Evolutionary conservation across 2,329 filamentous ascomycete genomes (phyloP).

Genomic region (Aspergillus versicolor): DNA sequence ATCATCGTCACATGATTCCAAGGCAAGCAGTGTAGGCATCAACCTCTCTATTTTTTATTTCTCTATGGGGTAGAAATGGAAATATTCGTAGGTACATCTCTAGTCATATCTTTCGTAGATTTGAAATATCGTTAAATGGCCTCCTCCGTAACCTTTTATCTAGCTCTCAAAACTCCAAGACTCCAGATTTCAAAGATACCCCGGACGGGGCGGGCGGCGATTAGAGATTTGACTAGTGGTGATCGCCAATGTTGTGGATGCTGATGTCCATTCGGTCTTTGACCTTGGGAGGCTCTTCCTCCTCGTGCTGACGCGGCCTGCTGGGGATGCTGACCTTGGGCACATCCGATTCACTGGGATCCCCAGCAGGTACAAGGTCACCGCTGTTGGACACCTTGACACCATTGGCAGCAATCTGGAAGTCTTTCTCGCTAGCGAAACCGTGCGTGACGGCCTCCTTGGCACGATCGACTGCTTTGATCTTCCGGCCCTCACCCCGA

Average conservation of each 20-base stretch:
- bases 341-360: slow-evolving; percentile 22
- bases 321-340: slow-evolving; percentile 23
- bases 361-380: slow-evolving; percentile 54
- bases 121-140: slow-evolving; percentile 16
- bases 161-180: slow-evolving; percentile 24
- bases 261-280: slow-evolving; percentile 59
- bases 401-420: slow-evolving; percentile 63
- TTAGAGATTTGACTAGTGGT: slow-evolving; percentile 31
- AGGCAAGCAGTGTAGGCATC: background rate
- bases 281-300: slow-evolving; percentile 42
- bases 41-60: slow-evolving; percentile 1
- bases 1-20: background rate
- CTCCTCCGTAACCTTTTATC: slow-evolving; percentile 19
- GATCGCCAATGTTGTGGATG: slow-evolving; percentile 57
- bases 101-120: slow-evolving; percentile 13
- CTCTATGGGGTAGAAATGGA: background rate
- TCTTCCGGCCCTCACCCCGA: slow-evolving; percentile 67
- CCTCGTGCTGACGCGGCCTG: slow-evolving; percentile 23
- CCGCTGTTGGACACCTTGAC: slow-evolving; percentile 57
- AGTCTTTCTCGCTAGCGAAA: slow-evolving; percentile 58
- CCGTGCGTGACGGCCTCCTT: slow-evolving; percentile 65
- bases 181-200: slow-evolving; percentile 14
- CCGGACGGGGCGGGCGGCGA: background rate
- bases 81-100: slow-evolving; percentile 7
- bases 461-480: slow-evolving; percentile 65